Evolutionary conservation across 108 stramenopile species (phyloP).

Genomic region (Craspedostauros australis): DNA sequence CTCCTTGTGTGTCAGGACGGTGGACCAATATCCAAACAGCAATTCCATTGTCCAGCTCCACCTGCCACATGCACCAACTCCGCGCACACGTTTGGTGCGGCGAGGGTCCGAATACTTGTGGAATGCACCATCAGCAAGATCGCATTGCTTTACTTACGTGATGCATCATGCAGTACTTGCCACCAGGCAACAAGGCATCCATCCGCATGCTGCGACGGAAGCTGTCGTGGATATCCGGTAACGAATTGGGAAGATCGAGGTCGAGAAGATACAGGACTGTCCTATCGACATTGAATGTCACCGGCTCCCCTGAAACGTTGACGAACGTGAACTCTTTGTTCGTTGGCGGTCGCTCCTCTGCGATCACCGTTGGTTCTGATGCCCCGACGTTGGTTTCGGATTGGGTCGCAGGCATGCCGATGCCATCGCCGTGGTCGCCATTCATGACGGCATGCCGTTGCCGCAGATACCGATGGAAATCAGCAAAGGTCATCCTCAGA

Average conservation of each 20-base stretch:
- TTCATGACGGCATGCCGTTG: constrained; percentile 3
- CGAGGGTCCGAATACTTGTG: not conserved
- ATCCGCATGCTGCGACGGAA: constrained; percentile 51
- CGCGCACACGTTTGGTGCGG: not conserved
- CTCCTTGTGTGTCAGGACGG: constrained; percentile 1
- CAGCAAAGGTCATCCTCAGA: constrained; percentile 46
- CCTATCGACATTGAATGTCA: constrained; percentile 29
- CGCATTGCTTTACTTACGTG: constrained; percentile 30
- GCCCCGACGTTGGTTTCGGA: not conserved
- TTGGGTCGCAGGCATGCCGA: not conserved
- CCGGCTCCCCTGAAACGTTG: constrained; percentile 29
- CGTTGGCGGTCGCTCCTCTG: not conserved
- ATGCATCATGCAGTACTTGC: constrained; percentile 78
- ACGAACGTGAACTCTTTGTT: constrained; percentile 27
- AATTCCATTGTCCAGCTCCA: not conserved
- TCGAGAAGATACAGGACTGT: constrained; percentile 68
- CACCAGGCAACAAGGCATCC: constrained; percentile 65
- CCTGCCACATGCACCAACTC: not conserved
- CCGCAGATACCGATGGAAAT: constrained; percentile 47
- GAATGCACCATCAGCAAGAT: not conserved
- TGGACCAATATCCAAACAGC: not conserved
- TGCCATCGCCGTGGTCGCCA: not conserved
- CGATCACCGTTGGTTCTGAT: not conserved
- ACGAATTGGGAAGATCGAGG: constrained; percentile 47
- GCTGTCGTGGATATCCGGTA: constrained; percentile 38